Base-by-base conservation (phyloP, 2,329 filamentous ascomycete genomes). In the Diaporthe ampelina region DNA sequence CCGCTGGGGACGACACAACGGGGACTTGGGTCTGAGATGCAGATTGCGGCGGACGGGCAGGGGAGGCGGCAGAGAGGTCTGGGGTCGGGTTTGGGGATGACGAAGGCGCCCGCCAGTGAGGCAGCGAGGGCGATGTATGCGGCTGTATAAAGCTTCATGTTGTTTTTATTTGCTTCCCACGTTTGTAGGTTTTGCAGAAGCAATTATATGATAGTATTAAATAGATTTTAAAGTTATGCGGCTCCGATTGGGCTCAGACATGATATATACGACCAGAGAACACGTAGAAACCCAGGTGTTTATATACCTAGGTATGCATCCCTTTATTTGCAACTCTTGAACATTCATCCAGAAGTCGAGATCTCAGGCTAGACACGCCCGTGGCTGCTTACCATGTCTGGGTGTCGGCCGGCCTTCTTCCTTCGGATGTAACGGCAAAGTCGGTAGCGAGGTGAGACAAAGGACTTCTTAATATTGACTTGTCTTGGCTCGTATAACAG, bases 1-100 rank as follows among this genome's bases (percentile, higher is more conserved):
- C 73, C 67, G 4, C 65, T 29, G n/a, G 68, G 24, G 1, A 70
- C 52, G 29, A 11, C 58, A 37, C 73, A 74, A 7, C 73, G 57
- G 21, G 73, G 58, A 32, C 21, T 43, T 2, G 73, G 73, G 50
- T 74, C 73, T 15, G 40, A 8, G 48, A 75, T 37, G 57, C 72
- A 76, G 17, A 76, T 52, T 17, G 58, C n/a, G 48, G 29, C 24
- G 17, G 72, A 70, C 24, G 65, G 48, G 29, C 68, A 71, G 19
- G 48, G 45, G 4, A 59, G 67, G 40, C 2, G 29, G 56, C 68
- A 71, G 48, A 21, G 10, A 15, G 57, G 29, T 10, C n/a, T 26
- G 9, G 61, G 59, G 40, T 17, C 40, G 40, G 40, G 40, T 17
- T 17, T 6, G 24, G 40, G 15, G n/a, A 10, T 24, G 2, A 54